These are phyloP conservation scores for Kazachstania psychrophila DNA, from an alignment of 805 yeast genomes.

Conservation along the genomic window DNA sequence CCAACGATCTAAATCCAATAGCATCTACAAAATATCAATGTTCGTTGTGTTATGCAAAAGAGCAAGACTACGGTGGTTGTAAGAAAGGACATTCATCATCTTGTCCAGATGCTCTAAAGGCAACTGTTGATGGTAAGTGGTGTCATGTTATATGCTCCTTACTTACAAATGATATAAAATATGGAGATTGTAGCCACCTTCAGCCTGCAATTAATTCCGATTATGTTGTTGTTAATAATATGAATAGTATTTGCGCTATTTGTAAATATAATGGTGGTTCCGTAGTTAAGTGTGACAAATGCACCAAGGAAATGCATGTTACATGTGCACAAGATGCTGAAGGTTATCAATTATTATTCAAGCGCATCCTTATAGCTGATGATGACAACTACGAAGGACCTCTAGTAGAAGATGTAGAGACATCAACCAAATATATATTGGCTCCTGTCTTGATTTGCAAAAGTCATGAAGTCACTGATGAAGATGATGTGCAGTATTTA, in stretches of 20 bases:
- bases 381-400: not conserved
- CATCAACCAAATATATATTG: slow-evolving; percentile 2
- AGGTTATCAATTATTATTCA: slow-evolving; percentile 10
- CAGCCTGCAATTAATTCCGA: slow-evolving; percentile 41
- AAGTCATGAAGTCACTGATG: slow-evolving; percentile 1
- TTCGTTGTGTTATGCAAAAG: slow-evolving; percentile 51
- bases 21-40: slow-evolving; percentile 53
- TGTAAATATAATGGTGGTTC: slow-evolving; percentile 45
- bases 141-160: slow-evolving; percentile 67
- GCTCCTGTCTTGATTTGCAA: slow-evolving; percentile 10
- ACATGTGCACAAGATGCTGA: slow-evolving; percentile 22
- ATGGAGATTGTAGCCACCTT: slow-evolving; percentile 34
- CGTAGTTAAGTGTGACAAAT: slow-evolving; percentile 14
- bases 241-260: slow-evolving; percentile 34
- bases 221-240: slow-evolving; percentile 26
- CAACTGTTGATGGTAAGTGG: slow-evolving; percentile 66
- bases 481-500: not conserved
- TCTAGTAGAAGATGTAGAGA: not conserved
- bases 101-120: slow-evolving; percentile 56
- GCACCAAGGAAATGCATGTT: slow-evolving; percentile 15
- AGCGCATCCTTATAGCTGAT: not conserved
- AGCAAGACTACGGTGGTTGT: slow-evolving; percentile 38
- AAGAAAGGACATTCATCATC: slow-evolving; percentile 34
- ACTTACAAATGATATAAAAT: slow-evolving; percentile 38
- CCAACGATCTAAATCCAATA: slow-evolving; percentile 56